Evolutionary conservation across 2,329 filamentous ascomycete species (phyloP).

Genomic region (Fusarium floridanum): DNA sequence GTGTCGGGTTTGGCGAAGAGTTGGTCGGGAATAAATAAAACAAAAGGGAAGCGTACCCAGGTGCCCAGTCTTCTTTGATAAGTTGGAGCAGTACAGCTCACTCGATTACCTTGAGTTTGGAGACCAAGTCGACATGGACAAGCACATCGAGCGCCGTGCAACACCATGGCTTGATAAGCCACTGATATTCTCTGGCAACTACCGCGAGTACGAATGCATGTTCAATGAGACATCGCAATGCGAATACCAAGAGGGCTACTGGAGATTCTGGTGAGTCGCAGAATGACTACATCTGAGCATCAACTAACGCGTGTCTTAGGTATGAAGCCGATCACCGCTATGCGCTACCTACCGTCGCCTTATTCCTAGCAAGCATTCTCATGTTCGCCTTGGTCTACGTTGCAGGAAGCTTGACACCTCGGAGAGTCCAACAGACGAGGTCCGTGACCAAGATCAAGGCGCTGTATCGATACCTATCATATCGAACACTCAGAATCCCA

Average conservation of each 20-base stretch:
- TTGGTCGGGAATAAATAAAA: background rate
- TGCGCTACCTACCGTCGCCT: background rate
- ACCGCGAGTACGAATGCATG: background rate
- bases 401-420: background rate
- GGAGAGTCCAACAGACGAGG: background rate
- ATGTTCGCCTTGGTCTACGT: background rate
- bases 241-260: background rate
- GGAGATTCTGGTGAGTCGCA: background rate
- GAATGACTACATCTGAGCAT: background rate
- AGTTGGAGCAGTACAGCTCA: background rate
- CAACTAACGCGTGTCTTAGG: background rate
- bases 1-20: background rate
- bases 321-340: background rate
- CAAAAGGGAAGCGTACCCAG: background rate
- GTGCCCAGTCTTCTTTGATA: background rate
- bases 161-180: background rate
- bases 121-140: background rate
- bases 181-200: background rate
- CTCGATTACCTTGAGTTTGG: background rate
- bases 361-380: background rate
- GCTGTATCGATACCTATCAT: background rate
- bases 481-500: background rate
- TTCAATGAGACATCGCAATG: background rate
- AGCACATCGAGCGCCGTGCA: background rate
- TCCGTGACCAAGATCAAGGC: background rate